Conservation (phyloP, 306 rosid species). For the Boehmeria nivea region DNA sequence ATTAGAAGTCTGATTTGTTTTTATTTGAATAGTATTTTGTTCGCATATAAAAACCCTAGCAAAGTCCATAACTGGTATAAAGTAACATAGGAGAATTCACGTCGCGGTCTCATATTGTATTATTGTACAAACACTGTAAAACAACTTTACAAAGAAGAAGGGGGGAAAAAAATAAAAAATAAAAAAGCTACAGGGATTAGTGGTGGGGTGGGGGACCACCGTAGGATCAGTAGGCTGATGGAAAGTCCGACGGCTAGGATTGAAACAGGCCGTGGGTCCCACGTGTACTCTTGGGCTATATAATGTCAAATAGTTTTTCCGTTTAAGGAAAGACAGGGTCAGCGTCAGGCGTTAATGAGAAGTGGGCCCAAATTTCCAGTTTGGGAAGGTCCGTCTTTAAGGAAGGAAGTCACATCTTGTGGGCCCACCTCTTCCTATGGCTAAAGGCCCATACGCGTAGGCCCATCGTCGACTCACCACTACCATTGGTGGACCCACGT, state of each 20-base stretch:
- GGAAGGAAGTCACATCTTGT: constrained; percentile 39
- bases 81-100: too few species aligned
- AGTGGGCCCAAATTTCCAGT: constrained; percentile 44
- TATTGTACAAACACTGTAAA: too few species aligned
- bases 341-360: constrained; percentile 39
- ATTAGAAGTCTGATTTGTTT: too few species aligned
- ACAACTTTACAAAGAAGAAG: too few species aligned
- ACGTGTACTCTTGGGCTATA: constrained; percentile 11
- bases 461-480: neutral
- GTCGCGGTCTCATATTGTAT: too few species aligned
- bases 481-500: neutral
- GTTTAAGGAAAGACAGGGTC: constrained; percentile 45
- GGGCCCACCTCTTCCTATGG: neutral
- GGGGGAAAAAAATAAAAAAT: neutral
- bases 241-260: constrained; percentile 19
- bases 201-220: constrained; percentile 24
- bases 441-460: constrained; percentile 6
- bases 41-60: too few species aligned
- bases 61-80: too few species aligned
- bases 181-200: neutral
- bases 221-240: too few species aligned
- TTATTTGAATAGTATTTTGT: too few species aligned
- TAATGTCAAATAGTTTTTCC: constrained; percentile 37
- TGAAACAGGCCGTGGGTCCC: constrained; percentile 27
- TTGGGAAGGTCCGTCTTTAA: constrained; percentile 32